Base-by-base conservation (phyloP, 2,329 filamentous ascomycete genomes). In the Colletotrichum tofieldiae region DNA sequence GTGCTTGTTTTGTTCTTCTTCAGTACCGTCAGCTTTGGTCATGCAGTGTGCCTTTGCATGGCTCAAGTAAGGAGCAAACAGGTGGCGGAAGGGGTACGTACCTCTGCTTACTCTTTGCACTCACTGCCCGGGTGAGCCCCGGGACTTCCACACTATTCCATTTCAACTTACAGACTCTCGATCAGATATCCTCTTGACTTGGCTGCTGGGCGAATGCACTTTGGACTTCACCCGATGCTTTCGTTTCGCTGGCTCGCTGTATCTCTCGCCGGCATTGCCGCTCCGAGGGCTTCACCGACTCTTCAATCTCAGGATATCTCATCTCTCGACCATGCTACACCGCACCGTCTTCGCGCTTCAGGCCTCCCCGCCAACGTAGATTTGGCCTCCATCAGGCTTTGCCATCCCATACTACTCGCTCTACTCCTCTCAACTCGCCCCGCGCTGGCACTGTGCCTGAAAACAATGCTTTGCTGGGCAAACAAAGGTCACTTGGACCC, bases 381-480 rank as follows among this genome's bases (percentile, higher is more conserved):
- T 55, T 32, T 55, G 35, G 8, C n/a, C n/a, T 52, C 11, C 18
- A 39, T 29, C 32, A 18, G 16, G 32, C 47, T 63, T n/a, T 55
- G 18, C 49, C 37, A 45, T 54, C n/a, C 61, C 20, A 23, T 4
- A 43, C n/a, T 41, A 5, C 26, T 64, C 51, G 18, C 47, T 16
- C 14, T 20, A 29, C 20, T 16, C 60, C 32, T 37, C n/a, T 18
- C 8, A 39, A 23, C 16, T 69, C 20, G 26, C 29, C 29, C 51
- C 47, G 12, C 37, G 11, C 23, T 45, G 51, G 14, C 32, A 35
- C 26, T 18, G 3, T 59, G 29, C 45, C 23, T 55, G 12, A 37
- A 51, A 47, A 72, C 59, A 69, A 69, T 69, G 32, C 54, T 39
- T 69, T 49, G 32, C 41, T 72, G 43, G 45, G 55, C 70, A 72